Evolutionary conservation across 495 filamentous ascomycete species (phyloP), one percentile per base, ranked within the genome.

Genomic region (Patellaria atrata): DNA sequence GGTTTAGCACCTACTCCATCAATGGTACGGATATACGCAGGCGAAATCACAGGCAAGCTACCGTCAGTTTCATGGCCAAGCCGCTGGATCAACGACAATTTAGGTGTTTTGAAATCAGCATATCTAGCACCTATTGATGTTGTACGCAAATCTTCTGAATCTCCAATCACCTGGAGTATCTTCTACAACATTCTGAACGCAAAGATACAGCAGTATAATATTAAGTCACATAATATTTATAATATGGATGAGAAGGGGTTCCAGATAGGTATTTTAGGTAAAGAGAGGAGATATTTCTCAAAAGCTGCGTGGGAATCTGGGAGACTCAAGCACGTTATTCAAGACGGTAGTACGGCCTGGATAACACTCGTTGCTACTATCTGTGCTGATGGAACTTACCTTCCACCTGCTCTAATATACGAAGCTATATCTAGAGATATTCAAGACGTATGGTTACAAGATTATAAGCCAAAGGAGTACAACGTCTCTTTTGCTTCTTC

Each of bases 231-330:
- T 3, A 46, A 45, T 13, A 27, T 42, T 13, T 41, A 45, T 22
- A 49, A 47, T 14, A 33, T 49, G 16, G 45, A 49, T 35, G 44
- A 49, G 27, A 49, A 49, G 20, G 43, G 45, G 23, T 49, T 49
- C 27, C 14, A 38, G 1, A 42, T 49, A 4, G 38, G 45, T 17
- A 8, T 27, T 17, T 23, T 21, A 14, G 28, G 29, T 17, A 12
- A 2, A 13, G 27, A 36, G 19, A 21, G 13, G 27, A 12, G 30
- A 32, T 32, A 0, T 23, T 43, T 2, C 20, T 12, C 7, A 22
- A 16, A 18, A 30, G 23, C 30, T n/a, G 36, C 40, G 23, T 13
- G 16, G 13, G 25, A 38, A 14, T 7, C 6, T 5, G 38, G 38
- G 3, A 6, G 20, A 23, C 7, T 35, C 23, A 11, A 17, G 4